Base-by-base conservation (phyloP, 2,329 filamentous ascomycete species). In the Cryphonectria nitschkei region DNA sequence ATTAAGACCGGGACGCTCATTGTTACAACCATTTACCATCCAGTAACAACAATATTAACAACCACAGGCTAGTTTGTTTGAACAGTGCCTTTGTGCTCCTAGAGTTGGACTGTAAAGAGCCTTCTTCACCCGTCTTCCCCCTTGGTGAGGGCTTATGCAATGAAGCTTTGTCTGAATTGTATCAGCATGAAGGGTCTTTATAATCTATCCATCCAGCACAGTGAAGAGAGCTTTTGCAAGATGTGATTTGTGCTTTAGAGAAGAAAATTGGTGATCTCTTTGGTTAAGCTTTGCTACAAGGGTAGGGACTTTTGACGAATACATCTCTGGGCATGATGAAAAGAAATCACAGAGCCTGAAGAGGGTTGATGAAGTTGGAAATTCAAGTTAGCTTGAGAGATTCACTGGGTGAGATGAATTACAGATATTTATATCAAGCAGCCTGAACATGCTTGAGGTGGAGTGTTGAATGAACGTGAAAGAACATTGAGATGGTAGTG, bases 71-170 rank as follows among this genome's bases (percentile, higher is more conserved):
- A 19, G 26, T 26, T 26, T 32, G 26, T 58, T 58, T 32, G 26
- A 58, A 58, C 54, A 58, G 26, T 58, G 54, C 26, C 54, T 58
- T 34, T 32, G 54, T 58, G 52, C 52, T 58, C 26, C 32, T 58
- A 14, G 13, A 34, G 14, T 19, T 19, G 26, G 11, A 9, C 29
- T 32, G 26, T 58, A 29, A 29, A 56, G 22, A 7, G 43, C 16
- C 43, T 22, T 3, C 22, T 22, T 13, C 2, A 3, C 6, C 50
- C 50, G 22, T 22, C n/a, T 56, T 29, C 26, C 13, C 11, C 52
- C 52, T 1, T 6, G 11, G 8, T 26, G 26, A 26, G 3, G 29
- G 9, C n/a, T 13, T 26, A n/a, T 29, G 13, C 26, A 56, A 58
- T 32, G 26, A 1, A 11, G 1, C 14, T 58, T 58, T 58, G 54